Evolutionary conservation across 1,284 basidiomycete species (phyloP).

Genomic region (Fomitopsis palustris): DNA sequence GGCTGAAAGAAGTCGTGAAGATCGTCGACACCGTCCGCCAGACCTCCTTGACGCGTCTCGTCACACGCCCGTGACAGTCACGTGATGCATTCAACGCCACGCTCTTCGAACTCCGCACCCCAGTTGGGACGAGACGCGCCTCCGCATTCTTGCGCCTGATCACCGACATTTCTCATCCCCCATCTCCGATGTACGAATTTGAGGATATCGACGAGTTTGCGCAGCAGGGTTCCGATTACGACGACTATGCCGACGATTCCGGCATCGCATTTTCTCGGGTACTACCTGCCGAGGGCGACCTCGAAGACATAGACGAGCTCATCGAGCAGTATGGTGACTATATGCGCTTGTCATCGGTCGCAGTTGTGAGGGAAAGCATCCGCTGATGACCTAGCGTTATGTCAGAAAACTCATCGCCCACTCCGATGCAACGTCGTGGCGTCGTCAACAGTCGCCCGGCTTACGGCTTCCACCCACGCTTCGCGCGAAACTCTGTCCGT

Average conservation of each 20-base stretch:
- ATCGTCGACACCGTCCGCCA: background rate
- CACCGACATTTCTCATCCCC: background rate
- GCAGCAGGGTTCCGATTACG: slow-evolving; percentile 13
- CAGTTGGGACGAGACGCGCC: background rate
- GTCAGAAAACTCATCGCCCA: slow-evolving; percentile 39
- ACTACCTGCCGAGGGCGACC: background rate
- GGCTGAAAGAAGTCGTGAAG: background rate
- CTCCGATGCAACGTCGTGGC: slow-evolving; percentile 28
- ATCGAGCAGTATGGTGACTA: slow-evolving; percentile 33
- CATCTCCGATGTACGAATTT: slow-evolving; percentile 14
- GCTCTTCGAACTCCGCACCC: slow-evolving; percentile 5
- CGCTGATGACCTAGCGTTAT: slow-evolving; percentile 4
- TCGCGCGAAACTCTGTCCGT: background rate
- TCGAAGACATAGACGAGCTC: slow-evolving; percentile 9
- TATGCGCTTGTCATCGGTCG: slow-evolving; percentile 35
- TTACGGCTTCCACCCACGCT: background rate
- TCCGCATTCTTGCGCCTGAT: background rate
- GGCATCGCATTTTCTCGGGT: slow-evolving; percentile 1
- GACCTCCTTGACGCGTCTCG: slow-evolving; percentile 13
- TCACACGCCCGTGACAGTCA: slow-evolving; percentile 19
- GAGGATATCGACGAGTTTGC: slow-evolving; percentile 18
- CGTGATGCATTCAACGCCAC: slow-evolving; percentile 4
- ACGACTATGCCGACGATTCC: slow-evolving; percentile 9
- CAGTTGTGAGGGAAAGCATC: background rate
- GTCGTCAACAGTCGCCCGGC: background rate